phyloP scores from a whole-genome alignment of 768 basidiomycete species.

The Hygrocybe coccinea region DNA sequence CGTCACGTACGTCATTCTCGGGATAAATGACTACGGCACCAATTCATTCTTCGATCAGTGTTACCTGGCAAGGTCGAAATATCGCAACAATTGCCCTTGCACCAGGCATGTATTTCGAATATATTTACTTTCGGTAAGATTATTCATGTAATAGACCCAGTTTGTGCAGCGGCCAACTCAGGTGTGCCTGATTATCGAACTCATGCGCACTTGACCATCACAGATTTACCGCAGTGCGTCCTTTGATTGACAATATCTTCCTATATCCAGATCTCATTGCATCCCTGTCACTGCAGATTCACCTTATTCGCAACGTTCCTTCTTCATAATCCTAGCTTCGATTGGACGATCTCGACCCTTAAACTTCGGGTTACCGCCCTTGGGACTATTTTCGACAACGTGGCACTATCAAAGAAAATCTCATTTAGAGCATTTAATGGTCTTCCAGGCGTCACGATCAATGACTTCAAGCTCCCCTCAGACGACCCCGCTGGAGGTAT shows the following conservation, averaged over 20 bases:
- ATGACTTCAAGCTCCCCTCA: constrained; percentile 63
- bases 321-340: constrained; percentile 58
- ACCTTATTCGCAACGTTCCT: constrained; percentile 62
- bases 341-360: constrained; percentile 67
- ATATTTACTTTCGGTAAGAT: not conserved
- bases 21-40: not conserved
- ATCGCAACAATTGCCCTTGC: constrained; percentile 65
- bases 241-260: not conserved
- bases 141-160: constrained; percentile 23
- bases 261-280: not conserved
- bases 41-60: constrained; percentile 29
- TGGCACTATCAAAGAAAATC: constrained; percentile 55
- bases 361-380: constrained; percentile 60
- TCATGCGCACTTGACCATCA: constrained; percentile 51
- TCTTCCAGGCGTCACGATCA: constrained; percentile 65
- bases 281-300: constrained; percentile 39
- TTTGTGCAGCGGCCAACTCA: constrained; percentile 61
- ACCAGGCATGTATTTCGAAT: constrained; percentile 41
- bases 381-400: constrained; percentile 63
- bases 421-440: constrained; percentile 68
- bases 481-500: constrained; percentile 68
- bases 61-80: constrained; percentile 56
- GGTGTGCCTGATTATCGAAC: constrained; percentile 62
- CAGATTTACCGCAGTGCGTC: constrained; percentile 44
- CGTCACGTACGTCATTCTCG: constrained; percentile 41